Base-by-base conservation (phyloP, 2,329 filamentous ascomycete genomes). In the Penicillium sp. region DNA sequence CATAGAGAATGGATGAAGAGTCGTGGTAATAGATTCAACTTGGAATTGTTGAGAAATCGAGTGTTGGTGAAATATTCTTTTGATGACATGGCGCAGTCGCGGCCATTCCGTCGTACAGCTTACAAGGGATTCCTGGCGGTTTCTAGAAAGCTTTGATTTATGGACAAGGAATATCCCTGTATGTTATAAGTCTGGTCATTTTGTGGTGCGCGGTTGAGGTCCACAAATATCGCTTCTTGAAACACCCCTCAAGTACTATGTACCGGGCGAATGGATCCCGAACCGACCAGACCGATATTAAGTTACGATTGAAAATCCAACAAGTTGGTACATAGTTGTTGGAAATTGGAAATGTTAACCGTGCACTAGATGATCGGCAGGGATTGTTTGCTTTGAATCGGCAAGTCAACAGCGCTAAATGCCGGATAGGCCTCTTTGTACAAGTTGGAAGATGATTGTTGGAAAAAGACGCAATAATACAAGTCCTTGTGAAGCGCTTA, bases 381-480 rank as follows among this genome's bases (percentile, higher is more conserved):
- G 15, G 12, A 35, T 40, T 25, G 19, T 7, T 15, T 17, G 10
- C 17, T 21, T 19, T 23, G 12, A 15, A 49, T 33, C 17, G 31
- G 50, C 21, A 10, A n/a, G 31, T 33, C 17, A 33, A 47, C 57
- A 42, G 54, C 50, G 53, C 53, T 56, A 48, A 57, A 35, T 54
- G 49, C 19, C 17, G 43, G 31, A 50, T 37, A 4, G 19, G 27
- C 15, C 3, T 21, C 6, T 17, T 31, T 4, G 23, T n/a, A 17
- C 13, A n/a, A 21, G 5, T 29, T 27, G 4, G 15, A 31, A 17
- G 9, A 46, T 2, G 4, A 4, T 10, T 17, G 17, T 31, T 29
- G 23, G 25, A 40, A 31, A 2, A 46, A 25, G 17, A 9, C 2
- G 5, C 5, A 49, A 33, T 13, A 25, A 41, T 33, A 15, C 15